Base-by-base conservation (phyloP, 2,329 filamentous ascomycete species). In the Aspergillus vadensis region DNA sequence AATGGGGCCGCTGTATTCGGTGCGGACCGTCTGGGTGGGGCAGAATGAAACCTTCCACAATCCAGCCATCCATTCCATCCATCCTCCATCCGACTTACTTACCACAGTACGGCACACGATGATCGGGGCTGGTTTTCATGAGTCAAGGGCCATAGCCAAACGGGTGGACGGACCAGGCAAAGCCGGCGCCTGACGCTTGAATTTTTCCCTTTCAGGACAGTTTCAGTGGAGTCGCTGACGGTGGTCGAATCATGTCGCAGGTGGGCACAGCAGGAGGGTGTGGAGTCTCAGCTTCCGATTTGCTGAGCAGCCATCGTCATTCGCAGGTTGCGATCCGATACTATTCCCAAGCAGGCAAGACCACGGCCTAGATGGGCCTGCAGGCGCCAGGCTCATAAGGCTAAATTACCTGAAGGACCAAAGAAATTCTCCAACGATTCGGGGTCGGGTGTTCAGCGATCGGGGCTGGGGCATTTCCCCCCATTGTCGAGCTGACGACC, bases 11-110 rank as follows among this genome's bases (percentile, higher is more conserved):
- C 47, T 54, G 51, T 30, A 61, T 63, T 60, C 64, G 64, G 64
- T 63, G 64, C 64, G 64, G 64, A 57, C 64, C 64, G 64, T 53
- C 51, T 25, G 47, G 38, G 63, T 63, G 63, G 62, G 52, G 58
- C 48, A 6, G 12, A 23, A 12, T 25, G 38, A 59, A 59, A 59
- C 21, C 54, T 56, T 55, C 55, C 55, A 53, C 41, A 36, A 21
- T 6, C 41, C 41, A 44, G 21, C 17, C 41, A 23, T 44, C 27
- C 27, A 30, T 30, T 30, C 25, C 25, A 27, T 27, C 25, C 25
- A 27, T 27, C 25, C 25, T 19, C 41, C 30, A 32, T 44, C 41
- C 17, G n/a, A 19, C n/a, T 17, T 27, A 27, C 25, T 27, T 27
- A 27, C 25, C 25, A 27, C 41, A 19, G 39, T 41, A 36, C 39